phyloP scores from a whole-genome alignment of 208 protist species.

The Porcisia hertigi region DNA sequence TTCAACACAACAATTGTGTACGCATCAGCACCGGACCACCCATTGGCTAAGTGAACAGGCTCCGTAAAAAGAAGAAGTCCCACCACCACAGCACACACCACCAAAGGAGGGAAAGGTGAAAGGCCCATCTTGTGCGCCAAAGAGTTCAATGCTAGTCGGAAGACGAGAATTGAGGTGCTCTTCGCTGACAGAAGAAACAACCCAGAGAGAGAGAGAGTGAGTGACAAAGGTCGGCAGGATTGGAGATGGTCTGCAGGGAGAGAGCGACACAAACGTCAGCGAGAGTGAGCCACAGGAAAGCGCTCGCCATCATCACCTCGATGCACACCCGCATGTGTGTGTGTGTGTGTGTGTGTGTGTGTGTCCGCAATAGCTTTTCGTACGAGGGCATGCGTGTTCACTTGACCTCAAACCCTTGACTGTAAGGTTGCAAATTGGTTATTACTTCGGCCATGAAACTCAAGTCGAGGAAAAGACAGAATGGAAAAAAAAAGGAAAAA shows the following conservation, averaged over 20 bases:
- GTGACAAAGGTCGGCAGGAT: background rate
- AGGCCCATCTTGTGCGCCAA: background rate
- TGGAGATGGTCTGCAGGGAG: background rate
- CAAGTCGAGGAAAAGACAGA: background rate
- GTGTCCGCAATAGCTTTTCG: too few species aligned
- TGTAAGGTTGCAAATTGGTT: background rate
- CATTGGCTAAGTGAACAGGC: background rate
- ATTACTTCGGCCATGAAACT: background rate
- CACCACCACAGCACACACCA: background rate
- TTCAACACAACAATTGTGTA: slow-evolving; percentile 48
- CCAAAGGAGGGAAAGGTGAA: background rate
- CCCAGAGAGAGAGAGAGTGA: background rate
- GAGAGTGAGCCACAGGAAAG: background rate
- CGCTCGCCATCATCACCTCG: slow-evolving; percentile 1
- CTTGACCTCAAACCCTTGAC: background rate
- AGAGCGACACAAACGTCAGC: background rate
- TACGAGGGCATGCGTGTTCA: too few species aligned
- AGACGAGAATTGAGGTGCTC: background rate
- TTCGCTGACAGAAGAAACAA: background rate
- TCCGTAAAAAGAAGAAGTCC: background rate
- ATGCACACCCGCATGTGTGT: background rate
- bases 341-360: background rate
- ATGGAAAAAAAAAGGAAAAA: background rate
- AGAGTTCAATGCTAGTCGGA: background rate
- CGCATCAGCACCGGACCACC: slow-evolving; percentile 41